A percentile compares a stretch with the other conserved stretches of the same genome.
These are phyloP conservation scores for Penicillium sclerotigenum DNA, from an alignment of 2,329 filamentous ascomycete species.

Conservation along the genomic window DNA sequence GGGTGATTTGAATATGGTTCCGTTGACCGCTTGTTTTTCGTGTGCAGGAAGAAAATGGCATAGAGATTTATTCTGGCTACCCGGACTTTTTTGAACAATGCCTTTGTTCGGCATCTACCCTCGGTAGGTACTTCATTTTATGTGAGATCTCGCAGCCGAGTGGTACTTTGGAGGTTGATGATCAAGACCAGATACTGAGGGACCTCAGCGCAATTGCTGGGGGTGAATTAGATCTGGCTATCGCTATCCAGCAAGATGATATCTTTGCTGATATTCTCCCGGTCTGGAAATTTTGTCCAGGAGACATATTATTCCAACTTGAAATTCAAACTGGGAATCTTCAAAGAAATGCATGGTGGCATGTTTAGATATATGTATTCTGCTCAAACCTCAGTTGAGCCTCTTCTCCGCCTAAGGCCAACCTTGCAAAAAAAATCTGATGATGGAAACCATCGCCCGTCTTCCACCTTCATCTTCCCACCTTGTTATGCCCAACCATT, in stretches of 20 bases:
- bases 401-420: not conserved
- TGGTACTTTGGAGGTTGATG: not conserved
- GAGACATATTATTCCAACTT: not conserved
- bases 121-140: not conserved
- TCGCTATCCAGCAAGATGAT: not conserved
- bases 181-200: not conserved
- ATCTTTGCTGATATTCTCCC: not conserved
- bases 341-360: not conserved
- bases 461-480: not conserved
- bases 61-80: not conserved
- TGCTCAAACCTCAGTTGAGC: not conserved
- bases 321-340: not conserved
- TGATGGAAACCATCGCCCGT: not conserved
- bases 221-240: not conserved
- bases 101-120: not conserved
- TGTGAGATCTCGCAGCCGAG: not conserved
- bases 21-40: not conserved
- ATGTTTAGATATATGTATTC: not conserved
- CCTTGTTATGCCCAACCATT: not conserved
- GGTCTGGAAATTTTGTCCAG: not conserved
- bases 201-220: not conserved
- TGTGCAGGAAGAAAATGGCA: not conserved
- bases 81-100: not conserved
- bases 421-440: not conserved
- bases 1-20: not conserved